These are phyloP conservation scores for Haplographium delicatum DNA, from an alignment of 495 filamentous ascomycete species.

Conservation along the genomic window DNA sequence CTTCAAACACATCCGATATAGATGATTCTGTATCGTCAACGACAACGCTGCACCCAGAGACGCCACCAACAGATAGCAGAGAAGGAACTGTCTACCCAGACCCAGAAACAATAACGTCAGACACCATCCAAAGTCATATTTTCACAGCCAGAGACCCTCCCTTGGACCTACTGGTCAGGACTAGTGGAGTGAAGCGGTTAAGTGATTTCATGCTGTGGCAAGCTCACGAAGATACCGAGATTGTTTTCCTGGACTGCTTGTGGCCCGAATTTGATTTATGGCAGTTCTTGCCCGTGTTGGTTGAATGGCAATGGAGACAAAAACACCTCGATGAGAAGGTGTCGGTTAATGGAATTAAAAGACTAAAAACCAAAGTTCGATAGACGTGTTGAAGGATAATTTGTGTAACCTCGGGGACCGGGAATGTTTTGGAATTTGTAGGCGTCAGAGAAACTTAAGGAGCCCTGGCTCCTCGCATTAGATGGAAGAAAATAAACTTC, in stretches of 20 bases:
- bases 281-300: slow-evolving; percentile 85
- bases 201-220: slow-evolving; percentile 99
- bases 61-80: slow-evolving; percentile 19
- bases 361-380: slow-evolving; percentile 17
- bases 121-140: slow-evolving; percentile 72
- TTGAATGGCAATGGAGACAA: slow-evolving; percentile 82
- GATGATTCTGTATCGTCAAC: slow-evolving; percentile 27
- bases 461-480: neutral
- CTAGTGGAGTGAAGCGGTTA: slow-evolving; percentile 83
- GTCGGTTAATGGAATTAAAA: slow-evolving; percentile 12
- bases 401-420: neutral
- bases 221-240: slow-evolving; percentile 83
- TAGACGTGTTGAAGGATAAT: slow-evolving; percentile 2
- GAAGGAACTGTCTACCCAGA: slow-evolving; percentile 41
- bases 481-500: neutral
- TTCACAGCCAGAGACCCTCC: slow-evolving; percentile 82
- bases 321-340: slow-evolving; percentile 26
- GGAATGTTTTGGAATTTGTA: no score
- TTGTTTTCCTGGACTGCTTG: slow-evolving; percentile 84
- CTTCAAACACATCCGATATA: slow-evolving; percentile 19
- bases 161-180: slow-evolving; percentile 82
- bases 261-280: slow-evolving; percentile 97
- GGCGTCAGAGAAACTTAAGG: no score
- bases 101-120: slow-evolving; percentile 78
- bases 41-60: slow-evolving; percentile 26